Conservation (phyloP, 345 rosid species). For the Eucalyptus pauciflora region DNA sequence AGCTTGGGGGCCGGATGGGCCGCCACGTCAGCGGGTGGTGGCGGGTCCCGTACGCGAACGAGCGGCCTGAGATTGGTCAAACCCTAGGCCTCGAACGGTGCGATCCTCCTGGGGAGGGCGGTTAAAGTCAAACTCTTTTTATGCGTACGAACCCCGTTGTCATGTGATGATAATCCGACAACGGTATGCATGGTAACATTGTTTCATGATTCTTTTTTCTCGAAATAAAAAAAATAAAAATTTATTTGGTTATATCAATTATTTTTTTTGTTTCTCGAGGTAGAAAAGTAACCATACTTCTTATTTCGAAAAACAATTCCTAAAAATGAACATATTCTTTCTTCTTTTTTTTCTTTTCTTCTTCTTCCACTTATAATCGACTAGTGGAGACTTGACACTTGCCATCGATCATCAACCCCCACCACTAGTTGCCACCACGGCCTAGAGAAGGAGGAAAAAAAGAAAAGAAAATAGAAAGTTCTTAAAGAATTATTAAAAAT, state of each 20-base stretch:
- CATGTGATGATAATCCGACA: not conserved
- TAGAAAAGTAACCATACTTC: too few relatives aligned
- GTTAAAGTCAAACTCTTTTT: not conserved
- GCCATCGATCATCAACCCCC: rapidly evolving
- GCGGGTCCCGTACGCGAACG: not conserved
- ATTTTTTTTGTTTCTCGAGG: too few relatives aligned
- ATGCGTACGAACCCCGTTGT: not conserved
- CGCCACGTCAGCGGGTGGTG: not conserved
- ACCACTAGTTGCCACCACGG: rapidly evolving
- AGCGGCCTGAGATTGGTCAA: not conserved
- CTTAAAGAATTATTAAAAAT: too few relatives aligned
- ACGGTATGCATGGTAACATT: too few relatives aligned
- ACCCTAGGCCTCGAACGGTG: not conserved
- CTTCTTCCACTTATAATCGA: too few relatives aligned
- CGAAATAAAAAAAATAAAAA: too few relatives aligned
- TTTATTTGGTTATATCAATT: rapidly evolving
- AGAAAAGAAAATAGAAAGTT: rapidly evolving
- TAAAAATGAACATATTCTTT: too few relatives aligned
- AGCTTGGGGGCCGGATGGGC: not conserved
- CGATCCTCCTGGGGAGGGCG: not conserved
- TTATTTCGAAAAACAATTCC: rapidly evolving
- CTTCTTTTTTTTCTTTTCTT: too few relatives aligned
- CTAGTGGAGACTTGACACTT: rapidly evolving
- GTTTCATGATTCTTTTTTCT: too few relatives aligned
- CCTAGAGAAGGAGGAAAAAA: too few relatives aligned